A percentile compares a stretch with the other conserved stretches of the same genome.
Evolutionary conservation across 1,284 basidiomycete species (phyloP).

Genomic region (Puccinia horiana): DNA sequence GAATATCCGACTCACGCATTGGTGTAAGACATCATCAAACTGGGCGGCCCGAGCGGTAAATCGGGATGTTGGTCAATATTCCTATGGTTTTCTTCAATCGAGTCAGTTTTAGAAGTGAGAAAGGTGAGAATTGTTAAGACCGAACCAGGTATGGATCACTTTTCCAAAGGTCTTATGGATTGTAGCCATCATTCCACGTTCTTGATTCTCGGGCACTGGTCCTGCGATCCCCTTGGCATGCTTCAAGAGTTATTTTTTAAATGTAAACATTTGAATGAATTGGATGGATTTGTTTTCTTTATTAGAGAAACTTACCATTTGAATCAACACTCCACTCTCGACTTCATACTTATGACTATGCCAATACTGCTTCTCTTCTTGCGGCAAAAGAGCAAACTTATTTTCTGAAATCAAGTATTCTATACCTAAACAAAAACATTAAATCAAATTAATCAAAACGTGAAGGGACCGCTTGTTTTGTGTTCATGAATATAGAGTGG

Average conservation of each 20-base stretch:
- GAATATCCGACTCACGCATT: background rate
- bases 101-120: too few relatives aligned
- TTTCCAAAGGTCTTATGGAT: slow-evolving; percentile 51
- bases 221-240: slow-evolving; percentile 39
- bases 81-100: too few relatives aligned
- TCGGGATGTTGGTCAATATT: slow-evolving; percentile 50
- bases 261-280: too few relatives aligned
- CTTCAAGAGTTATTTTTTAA: background rate
- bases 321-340: slow-evolving; percentile 54
- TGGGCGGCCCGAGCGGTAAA: slow-evolving; percentile 51
- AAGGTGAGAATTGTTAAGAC: too few relatives aligned
- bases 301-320: slow-evolving; percentile 50
- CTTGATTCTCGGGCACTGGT: slow-evolving; percentile 48
- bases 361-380: slow-evolving; percentile 55
- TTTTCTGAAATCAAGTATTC: slow-evolving; percentile 22
- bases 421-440: slow-evolving; percentile 33
- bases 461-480: background rate
- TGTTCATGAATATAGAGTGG: background rate
- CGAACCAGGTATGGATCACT: slow-evolving; percentile 52
- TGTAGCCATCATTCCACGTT: slow-evolving; percentile 50
- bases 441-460: background rate
- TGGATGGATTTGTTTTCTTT: too few relatives aligned
- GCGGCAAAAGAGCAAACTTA: slow-evolving; percentile 51
- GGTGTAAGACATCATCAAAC: slow-evolving; percentile 51
- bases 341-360: slow-evolving; percentile 57